Conservation (phyloP, 768 basidiomycete species). For the Suillus hirtellus region DNA sequence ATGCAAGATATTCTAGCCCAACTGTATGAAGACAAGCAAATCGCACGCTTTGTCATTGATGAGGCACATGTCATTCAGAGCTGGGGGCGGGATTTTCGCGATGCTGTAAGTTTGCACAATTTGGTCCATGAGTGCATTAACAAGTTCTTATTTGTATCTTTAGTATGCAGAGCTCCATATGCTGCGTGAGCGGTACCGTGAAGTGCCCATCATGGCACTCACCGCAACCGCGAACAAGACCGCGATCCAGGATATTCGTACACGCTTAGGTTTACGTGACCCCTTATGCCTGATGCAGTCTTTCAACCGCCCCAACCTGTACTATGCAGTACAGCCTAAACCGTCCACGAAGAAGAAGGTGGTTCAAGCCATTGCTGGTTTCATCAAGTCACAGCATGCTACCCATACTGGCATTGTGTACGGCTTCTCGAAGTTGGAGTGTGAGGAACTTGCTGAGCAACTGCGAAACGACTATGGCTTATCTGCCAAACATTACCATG, state of each 20-base stretch:
- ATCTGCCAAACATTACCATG: constrained; percentile 82
- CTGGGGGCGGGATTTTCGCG: constrained; percentile 94
- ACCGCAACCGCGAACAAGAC: constrained; percentile 90
- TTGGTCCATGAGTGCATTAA: background rate
- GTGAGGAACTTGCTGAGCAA: constrained; percentile 77
- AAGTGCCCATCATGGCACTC: constrained; percentile 91
- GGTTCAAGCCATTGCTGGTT: constrained; percentile 63
- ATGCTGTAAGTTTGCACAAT: constrained; percentile 52
- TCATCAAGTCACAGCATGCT: constrained; percentile 60
- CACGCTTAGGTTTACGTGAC: constrained; percentile 62
- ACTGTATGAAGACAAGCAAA: constrained; percentile 54
- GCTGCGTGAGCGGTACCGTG: constrained; percentile 73
- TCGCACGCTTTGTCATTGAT: constrained; percentile 93
- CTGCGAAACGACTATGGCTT: constrained; percentile 60
- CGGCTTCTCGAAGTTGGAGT: constrained; percentile 66
- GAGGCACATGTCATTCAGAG: constrained; percentile 94
- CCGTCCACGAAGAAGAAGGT: constrained; percentile 41
- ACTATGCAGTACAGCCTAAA: constrained; percentile 66
- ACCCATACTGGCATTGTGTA: constrained; percentile 83
- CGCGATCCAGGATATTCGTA: constrained; percentile 77
- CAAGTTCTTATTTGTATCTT: background rate
- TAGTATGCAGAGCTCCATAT: constrained; percentile 70
- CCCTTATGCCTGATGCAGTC: constrained; percentile 68
- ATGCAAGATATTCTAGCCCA: constrained; percentile 55
- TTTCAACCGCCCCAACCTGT: constrained; percentile 92